These are phyloP conservation scores for Kwoniella europaea DNA, from an alignment of 768 basidiomycete species.

Conservation along the genomic window DNA sequence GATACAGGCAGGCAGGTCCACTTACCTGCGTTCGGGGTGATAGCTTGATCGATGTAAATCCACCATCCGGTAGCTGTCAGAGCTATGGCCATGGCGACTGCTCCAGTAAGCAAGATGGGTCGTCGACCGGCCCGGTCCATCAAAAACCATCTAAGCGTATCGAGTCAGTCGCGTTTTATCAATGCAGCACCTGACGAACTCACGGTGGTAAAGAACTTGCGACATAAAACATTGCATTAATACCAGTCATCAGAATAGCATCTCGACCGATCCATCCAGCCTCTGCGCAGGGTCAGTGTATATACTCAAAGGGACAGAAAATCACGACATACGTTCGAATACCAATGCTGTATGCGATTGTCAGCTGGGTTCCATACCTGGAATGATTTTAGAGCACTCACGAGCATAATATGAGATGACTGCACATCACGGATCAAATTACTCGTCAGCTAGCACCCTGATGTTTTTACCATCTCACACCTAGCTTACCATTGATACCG, in stretches of 20 bases:
- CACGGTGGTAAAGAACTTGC: conserved; percentile 82
- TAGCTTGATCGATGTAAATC: conserved; percentile 85
- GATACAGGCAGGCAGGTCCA: background rate
- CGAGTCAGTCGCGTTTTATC: background rate
- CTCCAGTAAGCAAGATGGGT: conserved; percentile 82
- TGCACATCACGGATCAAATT: conserved; percentile 46
- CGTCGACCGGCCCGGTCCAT: conserved; percentile 90
- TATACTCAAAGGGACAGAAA: background rate
- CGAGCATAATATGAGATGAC: conserved; percentile 95
- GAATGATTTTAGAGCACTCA: conserved; percentile 60
- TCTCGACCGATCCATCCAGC: conserved; percentile 95
- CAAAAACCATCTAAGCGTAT: conserved; percentile 76
- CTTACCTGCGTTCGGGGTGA: conserved; percentile 71
- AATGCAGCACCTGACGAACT: conserved; percentile 41
- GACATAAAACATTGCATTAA: conserved; percentile 70
- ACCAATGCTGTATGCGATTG: conserved; percentile 63
- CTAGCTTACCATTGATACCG: conserved; percentile 73
- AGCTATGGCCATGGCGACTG: conserved; percentile 82
- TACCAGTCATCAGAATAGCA: conserved; percentile 93
- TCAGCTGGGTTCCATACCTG: conserved; percentile 9
- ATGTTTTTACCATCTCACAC: background rate
- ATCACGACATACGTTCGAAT: conserved; percentile 72
- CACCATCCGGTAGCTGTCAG: conserved; percentile 85
- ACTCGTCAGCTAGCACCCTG: background rate
- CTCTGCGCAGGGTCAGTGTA: conserved; percentile 62